These are phyloP conservation scores for Neurospora discreta DNA, from an alignment of 495 filamentous ascomycete genomes.

Conservation along the genomic window DNA sequence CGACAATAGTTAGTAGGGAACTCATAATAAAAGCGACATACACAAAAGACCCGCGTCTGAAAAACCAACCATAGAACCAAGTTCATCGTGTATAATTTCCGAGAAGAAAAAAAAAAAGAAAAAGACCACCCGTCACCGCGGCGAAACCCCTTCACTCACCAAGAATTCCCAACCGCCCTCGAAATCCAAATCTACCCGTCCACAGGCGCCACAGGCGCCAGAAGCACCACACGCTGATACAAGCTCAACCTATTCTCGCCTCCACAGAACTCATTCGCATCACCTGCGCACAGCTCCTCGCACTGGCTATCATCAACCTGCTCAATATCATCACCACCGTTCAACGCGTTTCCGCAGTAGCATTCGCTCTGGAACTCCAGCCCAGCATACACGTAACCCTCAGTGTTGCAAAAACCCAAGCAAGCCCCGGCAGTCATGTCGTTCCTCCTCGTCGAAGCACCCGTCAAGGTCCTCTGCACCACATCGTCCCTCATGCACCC, in stretches of 20 bases:
- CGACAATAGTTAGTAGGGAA: neutral
- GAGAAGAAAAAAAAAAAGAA: neutral
- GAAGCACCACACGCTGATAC: neutral
- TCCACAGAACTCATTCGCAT: neutral
- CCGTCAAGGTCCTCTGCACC: conserved; percentile 4
- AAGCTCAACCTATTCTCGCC: neutral
- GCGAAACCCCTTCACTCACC: neutral
- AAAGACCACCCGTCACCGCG: neutral
- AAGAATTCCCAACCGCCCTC: neutral
- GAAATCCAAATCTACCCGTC: too few species aligned
- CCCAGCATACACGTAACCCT: conserved; percentile 3
- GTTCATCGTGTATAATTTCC: neutral
- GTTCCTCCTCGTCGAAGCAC: neutral
- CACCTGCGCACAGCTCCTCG: neutral
- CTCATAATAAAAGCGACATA: neutral
- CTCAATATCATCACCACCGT: neutral
- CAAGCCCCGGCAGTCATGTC: conserved; percentile 11
- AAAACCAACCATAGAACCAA: neutral
- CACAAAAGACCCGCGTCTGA: neutral
- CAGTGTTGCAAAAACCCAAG: conserved; percentile 11
- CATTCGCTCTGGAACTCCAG: conserved; percentile 3
- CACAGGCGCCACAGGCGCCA: too few species aligned
- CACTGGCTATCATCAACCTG: neutral
- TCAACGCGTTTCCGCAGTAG: neutral
- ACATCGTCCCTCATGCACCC: conserved; percentile 3